Base-by-base conservation (phyloP, 345 rosid species). In the Lagerstroemia speciosa region DNA sequence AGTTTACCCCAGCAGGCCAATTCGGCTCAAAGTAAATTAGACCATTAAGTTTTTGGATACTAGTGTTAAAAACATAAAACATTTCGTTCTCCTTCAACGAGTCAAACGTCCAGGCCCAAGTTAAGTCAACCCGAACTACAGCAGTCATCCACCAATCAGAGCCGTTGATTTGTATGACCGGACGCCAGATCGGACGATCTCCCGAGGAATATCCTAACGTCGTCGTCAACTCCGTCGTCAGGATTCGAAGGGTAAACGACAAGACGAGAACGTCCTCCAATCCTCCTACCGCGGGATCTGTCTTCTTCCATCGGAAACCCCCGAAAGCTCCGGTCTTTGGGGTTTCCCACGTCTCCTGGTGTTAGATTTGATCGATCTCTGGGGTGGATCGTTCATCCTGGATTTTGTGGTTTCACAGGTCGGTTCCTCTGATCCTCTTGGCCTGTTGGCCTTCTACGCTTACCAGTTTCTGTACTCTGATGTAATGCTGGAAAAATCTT, bases 181-280 rank as follows among this genome's bases (percentile, higher is more conserved):
- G 55, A 48, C 55, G 3, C 20, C 55, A 3, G 24, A 48, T 48
- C 55, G 24, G 6, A 19, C 55, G 55, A 8, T 3, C 3, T 3
- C 38, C 38, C 38, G 38, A 48, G 2, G 22, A 48, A 48, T n/a
- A n/a, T 22, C 55, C 24, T 48, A 7, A 8, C 24, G 3, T 48
- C 24, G 9, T 48, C 55, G 3, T 19, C 38, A 3, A 36, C 38
- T 8, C 38, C 3, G 8, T 3, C 38, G 38, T 36, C 38, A 2
- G 24, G 55, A 48, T n/a, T n/a, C n/a, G n/a, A 48, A 5, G 46
- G 5, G 38, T 3, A 8, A 19, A 48, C 6, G 17, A 41, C 46
- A 14, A 41, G 24, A 32, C 38, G 36, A 33, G 38, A 62, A 62
- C 65, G 12, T 62, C 65, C 65, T 62, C 65, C 40, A 62, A 62